Percentiles rank a stretch among this genome's conserved stretches.
phyloP scores from a whole-genome alignment of 306 rosid genomes.

The Dryas octopetala region DNA sequence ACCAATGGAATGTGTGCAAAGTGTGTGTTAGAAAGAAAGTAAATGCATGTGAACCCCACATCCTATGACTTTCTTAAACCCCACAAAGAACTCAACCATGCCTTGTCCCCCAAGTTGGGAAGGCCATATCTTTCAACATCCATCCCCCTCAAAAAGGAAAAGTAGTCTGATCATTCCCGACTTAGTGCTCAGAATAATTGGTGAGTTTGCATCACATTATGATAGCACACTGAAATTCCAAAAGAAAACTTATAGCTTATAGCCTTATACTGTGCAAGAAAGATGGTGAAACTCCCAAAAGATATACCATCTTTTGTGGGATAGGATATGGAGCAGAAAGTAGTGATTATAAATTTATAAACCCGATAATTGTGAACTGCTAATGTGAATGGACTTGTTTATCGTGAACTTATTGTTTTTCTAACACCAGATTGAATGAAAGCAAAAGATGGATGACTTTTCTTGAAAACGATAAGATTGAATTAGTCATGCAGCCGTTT shows the following conservation, averaged over 20 bases:
- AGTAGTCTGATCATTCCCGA: conserved; percentile 40
- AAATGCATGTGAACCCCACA: conserved; percentile 30
- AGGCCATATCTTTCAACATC: conserved; percentile 48
- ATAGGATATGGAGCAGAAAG: too few species aligned
- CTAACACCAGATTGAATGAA: conserved; percentile 11
- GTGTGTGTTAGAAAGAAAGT: conserved; percentile 17
- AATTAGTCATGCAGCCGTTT: conserved; percentile 32
- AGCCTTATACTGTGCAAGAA: not conserved
- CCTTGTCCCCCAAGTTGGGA: conserved; percentile 55
- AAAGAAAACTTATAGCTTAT: not conserved
- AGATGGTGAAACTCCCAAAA: conserved; percentile 20
- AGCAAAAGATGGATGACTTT: conserved; percentile 31
- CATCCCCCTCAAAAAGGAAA: conserved; percentile 36
- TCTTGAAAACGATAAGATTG: conserved; percentile 27
- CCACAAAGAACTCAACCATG: conserved; percentile 45
- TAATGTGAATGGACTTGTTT: conserved; percentile 22
- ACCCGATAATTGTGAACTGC: conserved; percentile 20
- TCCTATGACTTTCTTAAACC: conserved; percentile 29
- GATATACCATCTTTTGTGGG: conserved; percentile 6
- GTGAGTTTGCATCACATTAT: conserved; percentile 21
- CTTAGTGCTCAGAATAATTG: conserved; percentile 53
- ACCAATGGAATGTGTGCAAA: not conserved
- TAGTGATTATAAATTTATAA: not conserved
- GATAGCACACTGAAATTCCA: conserved; percentile 28
- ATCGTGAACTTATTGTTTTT: conserved; percentile 18